These are phyloP conservation scores for Closterium sp. DNA, from an alignment of 139 green algal species.

Conservation along the genomic window DNA sequence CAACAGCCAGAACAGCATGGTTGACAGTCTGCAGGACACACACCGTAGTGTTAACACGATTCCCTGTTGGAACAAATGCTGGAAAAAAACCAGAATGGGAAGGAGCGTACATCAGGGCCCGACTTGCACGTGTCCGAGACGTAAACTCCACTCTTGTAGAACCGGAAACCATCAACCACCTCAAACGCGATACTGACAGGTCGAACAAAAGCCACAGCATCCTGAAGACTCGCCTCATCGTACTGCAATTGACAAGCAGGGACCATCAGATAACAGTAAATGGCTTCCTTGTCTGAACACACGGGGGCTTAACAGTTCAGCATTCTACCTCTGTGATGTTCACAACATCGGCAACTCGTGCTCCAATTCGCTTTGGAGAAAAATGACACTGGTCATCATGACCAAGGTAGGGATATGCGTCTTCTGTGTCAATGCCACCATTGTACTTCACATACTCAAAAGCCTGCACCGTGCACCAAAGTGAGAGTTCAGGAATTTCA, in stretches of 20 bases:
- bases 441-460: slow-evolving; percentile 58
- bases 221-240: slow-evolving; percentile 24
- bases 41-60: neutral
- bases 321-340: slow-evolving; percentile 54
- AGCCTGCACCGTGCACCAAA: slow-evolving; percentile 21
- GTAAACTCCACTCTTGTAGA: slow-evolving; percentile 57
- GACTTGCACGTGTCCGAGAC: slow-evolving; percentile 6
- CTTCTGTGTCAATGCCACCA: slow-evolving; percentile 52
- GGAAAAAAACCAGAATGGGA: neutral
- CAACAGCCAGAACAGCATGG: slow-evolving; percentile 56
- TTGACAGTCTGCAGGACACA: slow-evolving; percentile 50
- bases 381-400: slow-evolving; percentile 50
- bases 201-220: slow-evolving; percentile 39
- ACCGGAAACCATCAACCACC: slow-evolving; percentile 52
- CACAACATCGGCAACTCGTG: slow-evolving; percentile 44
- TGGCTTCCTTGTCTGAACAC: neutral
- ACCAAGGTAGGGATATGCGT: slow-evolving; percentile 48
- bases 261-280: too few relatives aligned
- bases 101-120: neutral
- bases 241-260: slow-evolving; percentile 16
- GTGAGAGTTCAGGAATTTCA: neutral
- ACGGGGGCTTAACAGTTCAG: neutral
- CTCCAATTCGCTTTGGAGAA: slow-evolving; percentile 24
- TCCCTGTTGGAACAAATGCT: neutral
- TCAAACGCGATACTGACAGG: slow-evolving; percentile 54